These are phyloP conservation scores for Candida ulmi DNA, from an alignment of 805 yeast species.

Conservation along the genomic window DNA sequence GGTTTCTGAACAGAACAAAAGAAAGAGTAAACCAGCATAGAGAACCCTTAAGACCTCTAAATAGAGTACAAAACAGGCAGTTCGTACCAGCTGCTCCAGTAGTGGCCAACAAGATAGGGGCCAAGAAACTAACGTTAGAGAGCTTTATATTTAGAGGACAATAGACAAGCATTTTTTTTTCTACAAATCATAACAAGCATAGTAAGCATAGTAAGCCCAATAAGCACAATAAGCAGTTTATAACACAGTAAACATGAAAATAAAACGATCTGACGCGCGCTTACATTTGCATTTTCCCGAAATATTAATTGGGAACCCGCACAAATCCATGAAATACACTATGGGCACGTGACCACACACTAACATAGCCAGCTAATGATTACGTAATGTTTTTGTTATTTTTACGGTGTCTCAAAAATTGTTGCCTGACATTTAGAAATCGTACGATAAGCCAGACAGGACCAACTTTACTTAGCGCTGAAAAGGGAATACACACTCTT, in stretches of 20 bases:
- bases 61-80: slow-evolving; percentile 7
- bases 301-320: too few species aligned
- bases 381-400: too few species aligned
- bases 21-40: not conserved
- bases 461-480: too few species aligned
- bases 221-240: too few species aligned
- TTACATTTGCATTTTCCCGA: too few species aligned
- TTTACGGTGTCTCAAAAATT: too few species aligned
- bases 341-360: too few species aligned
- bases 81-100: slow-evolving; percentile 1
- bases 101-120: slow-evolving; percentile 6
- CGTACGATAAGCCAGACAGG: slow-evolving; percentile 6
- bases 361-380: too few species aligned
- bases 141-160: slow-evolving; percentile 15
- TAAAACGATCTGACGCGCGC: too few species aligned
- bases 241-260: too few species aligned
- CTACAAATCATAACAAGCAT: not conserved
- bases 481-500: not conserved
- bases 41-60: not conserved
- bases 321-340: too few species aligned
- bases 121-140: slow-evolving; percentile 13
- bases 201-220: too few species aligned
- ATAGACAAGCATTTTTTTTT: not conserved
- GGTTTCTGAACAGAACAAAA: not conserved
- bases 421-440: slow-evolving; percentile 1